Evolutionary conservation across 495 filamentous ascomycete species (phyloP).

Genomic region (Trichocladium antarcticum): DNA sequence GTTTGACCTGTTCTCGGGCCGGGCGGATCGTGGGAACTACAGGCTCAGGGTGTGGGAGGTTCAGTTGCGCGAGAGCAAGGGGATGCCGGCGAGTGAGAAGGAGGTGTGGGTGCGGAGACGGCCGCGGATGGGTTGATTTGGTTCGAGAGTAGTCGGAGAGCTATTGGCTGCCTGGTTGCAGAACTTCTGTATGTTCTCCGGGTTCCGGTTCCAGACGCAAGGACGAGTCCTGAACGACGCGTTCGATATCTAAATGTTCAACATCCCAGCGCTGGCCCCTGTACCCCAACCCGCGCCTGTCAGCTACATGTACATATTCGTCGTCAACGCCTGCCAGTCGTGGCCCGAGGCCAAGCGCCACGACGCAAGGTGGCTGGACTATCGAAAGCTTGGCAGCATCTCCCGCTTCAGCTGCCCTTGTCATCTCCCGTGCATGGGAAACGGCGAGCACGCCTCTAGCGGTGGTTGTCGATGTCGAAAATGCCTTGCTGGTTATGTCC

Average conservation of each 20-base stretch:
- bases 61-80: constrained; percentile 32
- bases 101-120: constrained; percentile 48
- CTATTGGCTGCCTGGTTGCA: too few relatives aligned
- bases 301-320: too few relatives aligned
- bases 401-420: neutral
- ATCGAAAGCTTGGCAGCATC: neutral
- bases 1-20: constrained; percentile 48
- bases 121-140: constrained; percentile 35
- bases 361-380: neutral
- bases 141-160: neutral
- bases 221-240: too few relatives aligned
- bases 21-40: constrained; percentile 46
- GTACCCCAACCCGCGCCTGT: too few relatives aligned
- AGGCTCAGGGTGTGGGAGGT: constrained; percentile 50
- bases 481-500: too few relatives aligned
- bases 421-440: neutral
- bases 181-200: too few relatives aligned
- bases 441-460: too few relatives aligned
- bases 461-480: too few relatives aligned
- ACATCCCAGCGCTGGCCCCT: too few relatives aligned
- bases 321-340: constrained; percentile 36
- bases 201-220: too few relatives aligned
- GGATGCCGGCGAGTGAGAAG: constrained; percentile 25
- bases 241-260: too few relatives aligned
- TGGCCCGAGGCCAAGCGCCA: neutral